These are phyloP conservation scores for Petunia hybrid DNA, from an alignment of 305 asterid species.

Conservation along the genomic window DNA sequence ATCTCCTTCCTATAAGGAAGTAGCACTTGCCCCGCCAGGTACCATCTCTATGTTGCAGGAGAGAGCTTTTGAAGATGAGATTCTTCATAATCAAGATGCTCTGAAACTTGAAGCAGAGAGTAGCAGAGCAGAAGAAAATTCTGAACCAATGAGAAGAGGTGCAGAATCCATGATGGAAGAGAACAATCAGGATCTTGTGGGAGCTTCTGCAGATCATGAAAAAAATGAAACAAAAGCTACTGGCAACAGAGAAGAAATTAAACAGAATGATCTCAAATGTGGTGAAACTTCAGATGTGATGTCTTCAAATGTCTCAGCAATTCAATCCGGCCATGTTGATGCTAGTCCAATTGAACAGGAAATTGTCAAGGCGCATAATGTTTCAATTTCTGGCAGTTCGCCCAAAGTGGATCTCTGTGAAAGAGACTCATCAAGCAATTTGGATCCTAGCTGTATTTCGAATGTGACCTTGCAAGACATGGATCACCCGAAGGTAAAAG, in stretches of 20 bases:
- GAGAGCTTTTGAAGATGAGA: constrained; percentile 58
- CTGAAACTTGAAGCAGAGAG: constrained; percentile 55
- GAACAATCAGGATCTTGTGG: constrained; percentile 42
- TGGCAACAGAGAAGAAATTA: constrained; percentile 51
- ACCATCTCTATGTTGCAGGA: constrained; percentile 79
- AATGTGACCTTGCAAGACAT: constrained; percentile 51
- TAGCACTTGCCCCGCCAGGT: constrained; percentile 98
- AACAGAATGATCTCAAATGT: constrained; percentile 39
- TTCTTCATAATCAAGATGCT: constrained; percentile 42
- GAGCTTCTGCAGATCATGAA: constrained; percentile 45
- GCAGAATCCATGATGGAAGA: constrained; percentile 54
- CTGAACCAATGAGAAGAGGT: constrained; percentile 38
- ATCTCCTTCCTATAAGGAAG: constrained; percentile 98
- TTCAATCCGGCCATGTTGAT: constrained; percentile 44
- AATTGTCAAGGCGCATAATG: constrained; percentile 37
- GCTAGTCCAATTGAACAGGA: constrained; percentile 51
- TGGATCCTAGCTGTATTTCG: constrained; percentile 45
- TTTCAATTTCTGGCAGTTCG: constrained; percentile 48
- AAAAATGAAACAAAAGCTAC: constrained; percentile 52
- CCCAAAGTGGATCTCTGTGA: constrained; percentile 43
- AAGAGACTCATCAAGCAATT: constrained; percentile 47
- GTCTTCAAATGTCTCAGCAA: constrained; percentile 43
- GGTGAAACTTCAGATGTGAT: constrained; percentile 46
- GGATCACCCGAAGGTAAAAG: constrained; percentile 53
- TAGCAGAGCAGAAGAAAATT: constrained; percentile 43